Conservation (phyloP, 805 yeast species). For the Cyberlindnera mycetangii region DNA sequence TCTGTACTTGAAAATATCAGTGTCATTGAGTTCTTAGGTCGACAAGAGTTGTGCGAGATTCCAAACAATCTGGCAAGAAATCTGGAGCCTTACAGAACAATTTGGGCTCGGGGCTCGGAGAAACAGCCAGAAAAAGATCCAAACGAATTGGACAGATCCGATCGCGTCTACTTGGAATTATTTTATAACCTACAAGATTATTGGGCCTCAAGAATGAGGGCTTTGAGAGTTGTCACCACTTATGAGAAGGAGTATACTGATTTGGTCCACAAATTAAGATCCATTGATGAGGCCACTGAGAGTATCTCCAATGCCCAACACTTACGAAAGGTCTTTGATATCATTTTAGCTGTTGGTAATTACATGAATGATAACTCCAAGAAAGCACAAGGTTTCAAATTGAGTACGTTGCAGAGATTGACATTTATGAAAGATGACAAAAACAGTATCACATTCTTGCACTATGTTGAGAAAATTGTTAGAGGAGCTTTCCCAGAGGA, state of each 20-base stretch:
- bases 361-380: conserved; percentile 73
- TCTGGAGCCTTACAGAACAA: conserved; percentile 62
- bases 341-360: conserved; percentile 72
- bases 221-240: conserved; percentile 50
- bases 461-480: conserved; percentile 69
- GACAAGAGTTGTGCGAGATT: conserved; percentile 60
- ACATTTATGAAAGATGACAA: conserved; percentile 66
- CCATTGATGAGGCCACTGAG: conserved; percentile 58
- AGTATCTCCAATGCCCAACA: conserved; percentile 50
- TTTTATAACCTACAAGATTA: conserved; percentile 66
- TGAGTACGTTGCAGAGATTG: conserved; percentile 65
- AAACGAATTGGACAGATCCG: conserved; percentile 60
- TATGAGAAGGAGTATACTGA: conserved; percentile 68
- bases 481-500: conserved; percentile 64
- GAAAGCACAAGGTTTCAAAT: conserved; percentile 66
- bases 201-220: conserved; percentile 71
- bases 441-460: conserved; percentile 68
- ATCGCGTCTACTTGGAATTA: conserved; percentile 63
- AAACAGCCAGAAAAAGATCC: conserved; percentile 53
- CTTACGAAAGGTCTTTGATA: conserved; percentile 56
- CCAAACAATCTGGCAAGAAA: conserved; percentile 52
- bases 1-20: conserved; percentile 50
- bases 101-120: conserved; percentile 35
- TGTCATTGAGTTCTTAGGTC: conserved; percentile 66
- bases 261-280: conserved; percentile 49